These are phyloP conservation scores for Phytopythium mirpurense DNA, from an alignment of 352 stramenopile genomes.

Conservation along the genomic window DNA sequence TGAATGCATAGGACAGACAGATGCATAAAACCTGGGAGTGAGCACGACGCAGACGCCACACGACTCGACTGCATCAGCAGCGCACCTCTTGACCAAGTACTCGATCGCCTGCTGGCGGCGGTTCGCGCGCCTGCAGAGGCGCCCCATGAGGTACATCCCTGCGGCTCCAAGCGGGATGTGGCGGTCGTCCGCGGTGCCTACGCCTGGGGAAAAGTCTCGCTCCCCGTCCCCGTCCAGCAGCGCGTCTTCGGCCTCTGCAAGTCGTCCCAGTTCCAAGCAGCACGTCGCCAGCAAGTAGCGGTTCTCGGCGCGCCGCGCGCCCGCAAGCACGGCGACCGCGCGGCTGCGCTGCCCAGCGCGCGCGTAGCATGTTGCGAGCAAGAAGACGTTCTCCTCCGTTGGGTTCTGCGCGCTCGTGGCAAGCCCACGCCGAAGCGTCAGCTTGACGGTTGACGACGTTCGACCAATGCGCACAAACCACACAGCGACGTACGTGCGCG, in stretches of 20 bases:
- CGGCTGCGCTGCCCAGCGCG: constrained; percentile 43
- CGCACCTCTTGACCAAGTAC: constrained; percentile 87
- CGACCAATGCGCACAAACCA: neutral
- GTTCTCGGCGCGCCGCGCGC: constrained; percentile 37
- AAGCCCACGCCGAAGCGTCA: constrained; percentile 9
- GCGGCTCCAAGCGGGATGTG: constrained; percentile 84
- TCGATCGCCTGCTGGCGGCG: constrained; percentile 86
- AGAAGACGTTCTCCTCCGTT: constrained; percentile 45
- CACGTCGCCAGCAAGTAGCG: constrained; percentile 64
- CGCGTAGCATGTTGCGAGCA: constrained; percentile 67
- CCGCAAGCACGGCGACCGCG: constrained; percentile 52
- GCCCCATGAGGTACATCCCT: constrained; percentile 89
- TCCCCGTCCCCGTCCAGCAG: constrained; percentile 54
- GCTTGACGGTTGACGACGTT: constrained; percentile 7
- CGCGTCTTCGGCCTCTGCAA: constrained; percentile 89
- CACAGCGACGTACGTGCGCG: constrained; percentile 44
- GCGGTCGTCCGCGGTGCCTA: constrained; percentile 18
- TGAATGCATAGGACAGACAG: too few relatives aligned
- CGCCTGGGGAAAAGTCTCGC: constrained; percentile 9
- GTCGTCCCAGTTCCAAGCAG: constrained; percentile 63
- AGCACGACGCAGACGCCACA: neutral
- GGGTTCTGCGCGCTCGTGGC: constrained; percentile 29
- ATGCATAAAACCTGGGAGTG: neutral
- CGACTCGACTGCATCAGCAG: neutral
- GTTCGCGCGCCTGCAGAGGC: constrained; percentile 87